phyloP scores from a whole-genome alignment of 225 moss, liverwort and hornwort genomes.

The Rhytidiadelphus loreus region DNA sequence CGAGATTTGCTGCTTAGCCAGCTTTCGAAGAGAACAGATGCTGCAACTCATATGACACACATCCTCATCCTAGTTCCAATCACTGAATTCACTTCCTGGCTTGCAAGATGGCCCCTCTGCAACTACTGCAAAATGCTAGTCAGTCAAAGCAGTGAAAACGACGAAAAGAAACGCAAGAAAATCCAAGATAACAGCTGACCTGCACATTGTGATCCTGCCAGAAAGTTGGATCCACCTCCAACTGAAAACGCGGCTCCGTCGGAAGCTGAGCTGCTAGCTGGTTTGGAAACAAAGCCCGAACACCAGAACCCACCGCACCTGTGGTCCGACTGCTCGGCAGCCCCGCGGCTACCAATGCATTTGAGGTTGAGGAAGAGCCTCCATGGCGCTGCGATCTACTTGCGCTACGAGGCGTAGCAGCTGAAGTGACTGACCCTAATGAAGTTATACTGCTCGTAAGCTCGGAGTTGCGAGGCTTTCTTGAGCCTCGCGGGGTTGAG shows the following conservation, averaged over 20 bases:
- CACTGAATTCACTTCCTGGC: not conserved
- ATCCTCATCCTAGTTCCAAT: not conserved
- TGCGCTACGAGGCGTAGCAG: slow-evolving; percentile 50
- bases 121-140: not conserved
- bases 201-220: slow-evolving; percentile 88
- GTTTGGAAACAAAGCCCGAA: slow-evolving; percentile 4
- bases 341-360: slow-evolving; percentile 20
- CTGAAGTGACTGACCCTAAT: slow-evolving; percentile 36
- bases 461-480: slow-evolving; percentile 30
- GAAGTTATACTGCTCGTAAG: slow-evolving; percentile 32
- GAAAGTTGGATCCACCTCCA: slow-evolving; percentile 80
- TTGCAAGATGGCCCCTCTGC: not conserved
- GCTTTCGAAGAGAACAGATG: not conserved
- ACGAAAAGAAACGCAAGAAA: not conserved
- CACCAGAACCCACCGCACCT: slow-evolving; percentile 16
- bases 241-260: slow-evolving; percentile 36
- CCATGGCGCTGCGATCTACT: slow-evolving; percentile 47
- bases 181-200: slow-evolving; percentile 18
- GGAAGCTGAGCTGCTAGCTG: slow-evolving; percentile 7
- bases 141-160: not conserved
- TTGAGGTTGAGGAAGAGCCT: slow-evolving; percentile 14
- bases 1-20: not conserved
- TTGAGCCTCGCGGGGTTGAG: slow-evolving; percentile 24
- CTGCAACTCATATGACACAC: not conserved
- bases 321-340: slow-evolving; percentile 26